A percentile compares a stretch with the other conserved stretches of the same genome.
These are phyloP conservation scores for Sphaerobolus stellatus DNA, from an alignment of 1,284 basidiomycete genomes.

Conservation along the genomic window DNA sequence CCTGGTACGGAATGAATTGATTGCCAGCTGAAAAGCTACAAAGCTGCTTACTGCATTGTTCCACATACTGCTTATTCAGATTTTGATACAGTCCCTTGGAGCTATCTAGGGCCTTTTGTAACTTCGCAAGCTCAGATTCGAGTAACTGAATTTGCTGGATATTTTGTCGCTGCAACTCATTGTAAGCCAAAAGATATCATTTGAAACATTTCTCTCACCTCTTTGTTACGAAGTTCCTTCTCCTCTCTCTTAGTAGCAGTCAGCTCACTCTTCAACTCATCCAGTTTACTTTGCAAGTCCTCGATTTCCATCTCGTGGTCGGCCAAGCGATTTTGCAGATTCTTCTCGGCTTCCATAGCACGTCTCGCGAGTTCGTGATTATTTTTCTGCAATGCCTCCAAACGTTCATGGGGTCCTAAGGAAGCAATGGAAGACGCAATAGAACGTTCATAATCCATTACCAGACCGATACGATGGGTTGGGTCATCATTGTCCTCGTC, in stretches of 20 bases:
- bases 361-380: constrained; percentile 73
- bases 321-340: constrained; percentile 58
- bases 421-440: constrained; percentile 58
- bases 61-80: constrained; percentile 81
- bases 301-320: constrained; percentile 79
- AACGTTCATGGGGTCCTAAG: constrained; percentile 60
- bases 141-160: constrained; percentile 63
- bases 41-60: constrained; percentile 66
- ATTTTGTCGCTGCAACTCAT: constrained; percentile 50
- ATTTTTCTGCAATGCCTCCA: constrained; percentile 68
- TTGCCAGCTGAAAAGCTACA: background rate
- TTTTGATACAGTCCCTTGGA: constrained; percentile 67
- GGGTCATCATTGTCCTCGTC: constrained; percentile 45
- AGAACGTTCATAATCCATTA: constrained; percentile 50
- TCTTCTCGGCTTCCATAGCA: constrained; percentile 68
- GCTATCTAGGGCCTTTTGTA: constrained; percentile 69
- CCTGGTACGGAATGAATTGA: constrained; percentile 37
- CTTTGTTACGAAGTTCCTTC: constrained; percentile 82
- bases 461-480: constrained; percentile 46
- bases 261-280: constrained; percentile 73
- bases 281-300: constrained; percentile 69
- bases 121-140: constrained; percentile 75
- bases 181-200: constrained; percentile 7
- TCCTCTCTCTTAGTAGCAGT: constrained; percentile 78
- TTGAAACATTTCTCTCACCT: constrained; percentile 44